Percentiles rank a stretch among this genome's conserved stretches.
Conservation (phyloP, 2,329 filamentous ascomycete species). For the Ramichloridium luteum region DNA sequence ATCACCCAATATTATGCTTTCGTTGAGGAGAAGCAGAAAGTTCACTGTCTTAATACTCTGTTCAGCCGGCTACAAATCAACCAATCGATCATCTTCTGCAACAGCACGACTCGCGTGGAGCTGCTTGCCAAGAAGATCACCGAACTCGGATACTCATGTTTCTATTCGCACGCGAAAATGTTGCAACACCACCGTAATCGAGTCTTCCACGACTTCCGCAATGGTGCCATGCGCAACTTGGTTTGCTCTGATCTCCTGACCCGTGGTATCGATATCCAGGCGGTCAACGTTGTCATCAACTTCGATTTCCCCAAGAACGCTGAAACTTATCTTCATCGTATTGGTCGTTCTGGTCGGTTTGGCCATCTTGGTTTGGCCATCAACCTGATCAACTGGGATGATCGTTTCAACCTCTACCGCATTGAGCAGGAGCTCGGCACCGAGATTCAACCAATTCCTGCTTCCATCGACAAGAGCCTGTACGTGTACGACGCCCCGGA, state of each 20-base stretch:
- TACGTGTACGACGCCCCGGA: conserved; percentile 98
- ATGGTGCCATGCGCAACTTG: conserved; percentile 92
- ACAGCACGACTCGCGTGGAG: conserved; percentile 96
- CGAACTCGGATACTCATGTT: conserved; percentile 96
- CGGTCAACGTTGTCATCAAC: conserved; percentile 99
- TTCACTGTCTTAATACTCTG: conserved; percentile 95
- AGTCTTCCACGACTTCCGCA: conserved; percentile 98
- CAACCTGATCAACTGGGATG: conserved; percentile 99
- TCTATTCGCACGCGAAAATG: conserved; percentile 98
- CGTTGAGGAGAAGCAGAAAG: conserved; percentile 98
- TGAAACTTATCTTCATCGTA: conserved; percentile 95
- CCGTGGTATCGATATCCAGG: conserved; percentile 98
- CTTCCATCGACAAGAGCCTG: conserved; percentile 88
- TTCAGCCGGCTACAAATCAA: conserved; percentile 99
- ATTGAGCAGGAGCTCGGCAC: conserved; percentile 96
- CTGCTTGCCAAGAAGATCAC: conserved; percentile 98
- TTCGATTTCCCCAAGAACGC: conserved; percentile 99
- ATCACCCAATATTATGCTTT: conserved; percentile 99
- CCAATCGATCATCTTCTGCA: conserved; percentile 99
- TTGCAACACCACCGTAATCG: conserved; percentile 92
- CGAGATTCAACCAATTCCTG: conserved; percentile 93
- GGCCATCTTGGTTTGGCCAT: conserved; percentile 95
- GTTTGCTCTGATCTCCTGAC: conserved; percentile 96
- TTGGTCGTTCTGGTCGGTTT: conserved; percentile 93
- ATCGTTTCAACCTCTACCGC: conserved; percentile 96